Conservation (phyloP, 2,329 filamentous ascomycete genomes). For the Verticillium tricorpus region DNA sequence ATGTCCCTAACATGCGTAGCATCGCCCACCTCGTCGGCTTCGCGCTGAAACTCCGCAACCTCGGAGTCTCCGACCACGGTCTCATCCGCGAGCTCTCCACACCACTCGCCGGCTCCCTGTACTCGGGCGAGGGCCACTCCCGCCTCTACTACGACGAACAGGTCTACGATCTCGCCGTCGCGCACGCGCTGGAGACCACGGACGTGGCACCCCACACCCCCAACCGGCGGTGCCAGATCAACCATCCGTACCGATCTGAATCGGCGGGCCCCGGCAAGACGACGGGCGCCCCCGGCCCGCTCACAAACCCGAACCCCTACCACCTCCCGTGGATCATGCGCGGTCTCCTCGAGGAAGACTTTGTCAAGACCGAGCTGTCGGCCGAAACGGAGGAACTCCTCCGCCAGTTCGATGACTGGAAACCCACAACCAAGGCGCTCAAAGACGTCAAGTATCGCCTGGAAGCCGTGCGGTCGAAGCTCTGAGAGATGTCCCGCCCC, state of each 20-base stretch:
- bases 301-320: slow-evolving; percentile 71
- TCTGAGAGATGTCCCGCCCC: slow-evolving; percentile 35
- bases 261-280: slow-evolving; percentile 8
- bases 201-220: slow-evolving; percentile 35
- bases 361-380: slow-evolving; percentile 76
- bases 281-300: slow-evolving; percentile 13
- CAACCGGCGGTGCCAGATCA: slow-evolving; percentile 16
- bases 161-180: slow-evolving; percentile 76
- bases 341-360: slow-evolving; percentile 84
- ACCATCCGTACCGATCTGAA: slow-evolving; percentile 3
- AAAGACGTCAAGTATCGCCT: slow-evolving; percentile 95
- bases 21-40: slow-evolving; percentile 91
- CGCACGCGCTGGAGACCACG: slow-evolving; percentile 70
- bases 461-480: slow-evolving; percentile 83
- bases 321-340: slow-evolving; percentile 94
- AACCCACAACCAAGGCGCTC: slow-evolving; percentile 79
- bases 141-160: slow-evolving; percentile 84
- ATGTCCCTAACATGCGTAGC: slow-evolving; percentile 24
- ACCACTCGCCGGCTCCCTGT: slow-evolving; percentile 85
- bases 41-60: slow-evolving; percentile 86
- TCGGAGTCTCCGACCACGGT: slow-evolving; percentile 89
- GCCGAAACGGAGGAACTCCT: slow-evolving; percentile 75
- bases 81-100: slow-evolving; percentile 85
- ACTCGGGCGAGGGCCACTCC: slow-evolving; percentile 89
- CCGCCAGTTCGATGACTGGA: slow-evolving; percentile 91